These are phyloP conservation scores for Sporothrix protearum DNA, from an alignment of 2,329 filamentous ascomycete species.

Conservation along the genomic window DNA sequence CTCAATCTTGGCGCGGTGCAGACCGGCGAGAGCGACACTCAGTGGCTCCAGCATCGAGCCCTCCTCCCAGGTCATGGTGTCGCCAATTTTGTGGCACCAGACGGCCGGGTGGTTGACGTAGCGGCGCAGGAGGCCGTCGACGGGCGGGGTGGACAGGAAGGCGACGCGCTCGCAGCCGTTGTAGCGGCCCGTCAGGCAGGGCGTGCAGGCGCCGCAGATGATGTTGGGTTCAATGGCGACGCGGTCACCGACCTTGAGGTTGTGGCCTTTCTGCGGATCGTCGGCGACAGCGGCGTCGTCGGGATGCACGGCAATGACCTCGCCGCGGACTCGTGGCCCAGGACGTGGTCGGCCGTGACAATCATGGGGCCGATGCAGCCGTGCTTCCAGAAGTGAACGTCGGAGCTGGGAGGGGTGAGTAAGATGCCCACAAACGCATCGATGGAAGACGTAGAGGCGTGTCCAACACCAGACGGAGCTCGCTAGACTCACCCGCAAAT, in stretches of 20 bases:
- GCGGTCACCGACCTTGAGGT: constrained; percentile 78
- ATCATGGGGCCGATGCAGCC: constrained; percentile 97
- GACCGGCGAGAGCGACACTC: constrained; percentile 80
- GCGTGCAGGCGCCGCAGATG: constrained; percentile 86
- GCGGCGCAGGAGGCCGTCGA: constrained; percentile 79
- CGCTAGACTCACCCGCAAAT: constrained; percentile 73
- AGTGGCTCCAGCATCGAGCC: constrained; percentile 88
- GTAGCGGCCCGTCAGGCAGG: constrained; percentile 87
- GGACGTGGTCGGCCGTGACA: constrained; percentile 80
- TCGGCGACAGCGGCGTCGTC: constrained; percentile 35
- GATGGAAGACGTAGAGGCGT: not conserved
- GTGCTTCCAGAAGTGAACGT: constrained; percentile 96
- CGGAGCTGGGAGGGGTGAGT: constrained; percentile 57
- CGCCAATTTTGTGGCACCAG: constrained; percentile 93
- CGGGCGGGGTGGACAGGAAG: constrained; percentile 88
- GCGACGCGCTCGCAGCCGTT: constrained; percentile 85
- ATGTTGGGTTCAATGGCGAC: constrained; percentile 93
- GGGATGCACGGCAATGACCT: constrained; percentile 72
- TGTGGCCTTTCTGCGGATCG: constrained; percentile 57
- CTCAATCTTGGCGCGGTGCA: constrained; percentile 75
- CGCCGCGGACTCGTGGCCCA: constrained; percentile 93
- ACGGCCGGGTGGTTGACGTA: constrained; percentile 93
- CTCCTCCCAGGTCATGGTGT: constrained; percentile 82
- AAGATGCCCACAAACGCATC: not conserved
- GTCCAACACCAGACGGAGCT: not conserved